Base-by-base conservation (phyloP, 257 asterid species). In the Solanum peruvianum region DNA sequence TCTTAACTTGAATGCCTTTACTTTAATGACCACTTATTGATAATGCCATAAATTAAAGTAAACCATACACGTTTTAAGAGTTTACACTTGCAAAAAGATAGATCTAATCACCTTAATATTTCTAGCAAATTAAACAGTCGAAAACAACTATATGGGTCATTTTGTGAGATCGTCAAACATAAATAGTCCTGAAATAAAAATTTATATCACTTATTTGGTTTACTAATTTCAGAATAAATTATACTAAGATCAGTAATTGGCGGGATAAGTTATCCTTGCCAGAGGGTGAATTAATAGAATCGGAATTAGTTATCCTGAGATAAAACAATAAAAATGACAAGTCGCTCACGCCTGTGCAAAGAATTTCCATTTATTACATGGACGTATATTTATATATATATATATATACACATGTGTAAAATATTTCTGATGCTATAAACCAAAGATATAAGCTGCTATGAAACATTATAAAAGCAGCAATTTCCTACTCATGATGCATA, bases 401-500 rank as follows among this genome's bases (percentile, higher is more conserved):
- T 52, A 47, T 80, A 45, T 77, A 23, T 23, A 69, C 37, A 71
- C 78, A 33, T 18, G 44, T 73, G 81, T 37, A 73, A 49, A 78
- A 80, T 80, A 67, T 29, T 80, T 18, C 27, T 80, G 84, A 80
- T 29, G 85, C 69, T 80, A 80, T 47, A 49, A 47, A 20, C 44
- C 45, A 31, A 80, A 80, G 29, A 80, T 29, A 80, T 80, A 80
- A 80, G 85, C 85, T 49, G 85, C 85, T 47, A 49, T 47, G 85
- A 80, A 49, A 80, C 69, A 49, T 49, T 49, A 52, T 16, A 52
- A 80, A 85, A 81, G 85, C 56, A 71, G 67, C 49, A 56, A 86
- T 44, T 60, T 87, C 89, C 92, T 88, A 87, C 86, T 86, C 84
- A 83, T 66, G 78, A 58, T 73, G 90, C 87, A 89, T 20, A 80